phyloP scores from a whole-genome alignment of 495 filamentous ascomycete genomes.

The Letharia columbiana region DNA sequence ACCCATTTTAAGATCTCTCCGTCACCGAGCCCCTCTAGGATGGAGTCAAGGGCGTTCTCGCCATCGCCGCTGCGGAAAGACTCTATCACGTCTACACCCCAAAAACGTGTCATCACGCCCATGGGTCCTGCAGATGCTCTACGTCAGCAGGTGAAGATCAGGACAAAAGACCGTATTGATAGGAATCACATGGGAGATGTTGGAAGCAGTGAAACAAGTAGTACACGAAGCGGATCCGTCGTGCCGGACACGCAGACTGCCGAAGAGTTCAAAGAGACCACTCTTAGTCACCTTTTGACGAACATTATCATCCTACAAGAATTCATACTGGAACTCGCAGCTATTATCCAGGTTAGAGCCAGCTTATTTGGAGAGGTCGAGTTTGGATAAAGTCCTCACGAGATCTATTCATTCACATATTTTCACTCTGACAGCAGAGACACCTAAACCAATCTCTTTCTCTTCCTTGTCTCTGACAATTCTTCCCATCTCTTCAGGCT shows the following conservation, averaged over 20 bases:
- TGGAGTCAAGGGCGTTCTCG: slow-evolving; percentile 20
- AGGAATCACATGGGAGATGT: slow-evolving; percentile 14
- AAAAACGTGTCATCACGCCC: slow-evolving; percentile 9
- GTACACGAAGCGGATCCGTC: slow-evolving; percentile 27
- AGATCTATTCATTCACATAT: background rate
- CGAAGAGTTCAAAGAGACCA: slow-evolving; percentile 45
- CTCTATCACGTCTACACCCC: slow-evolving; percentile 12
- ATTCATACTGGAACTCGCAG: slow-evolving; percentile 82
- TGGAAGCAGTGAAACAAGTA: slow-evolving; percentile 24
- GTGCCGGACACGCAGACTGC: slow-evolving; percentile 29
- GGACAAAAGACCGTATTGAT: background rate
- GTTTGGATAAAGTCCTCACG: slow-evolving; percentile 26
- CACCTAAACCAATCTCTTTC: background rate
- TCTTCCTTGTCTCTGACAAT: background rate
- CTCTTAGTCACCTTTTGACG: slow-evolving; percentile 80
- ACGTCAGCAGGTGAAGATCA: slow-evolving; percentile 19
- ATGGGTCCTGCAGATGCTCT: slow-evolving; percentile 20
- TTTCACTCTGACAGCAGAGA: background rate
- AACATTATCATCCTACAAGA: slow-evolving; percentile 53
- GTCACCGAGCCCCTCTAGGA: slow-evolving; percentile 21
- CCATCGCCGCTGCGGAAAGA: slow-evolving; percentile 27
- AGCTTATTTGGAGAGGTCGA: slow-evolving; percentile 80
- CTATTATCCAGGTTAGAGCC: slow-evolving; percentile 75
- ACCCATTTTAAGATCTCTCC: slow-evolving; percentile 23
- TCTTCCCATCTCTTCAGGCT: background rate